Percentiles rank a stretch among this genome's conserved stretches.
Conservation (phyloP, 257 asterid species). For the Nicotiana benthamiana region DNA sequence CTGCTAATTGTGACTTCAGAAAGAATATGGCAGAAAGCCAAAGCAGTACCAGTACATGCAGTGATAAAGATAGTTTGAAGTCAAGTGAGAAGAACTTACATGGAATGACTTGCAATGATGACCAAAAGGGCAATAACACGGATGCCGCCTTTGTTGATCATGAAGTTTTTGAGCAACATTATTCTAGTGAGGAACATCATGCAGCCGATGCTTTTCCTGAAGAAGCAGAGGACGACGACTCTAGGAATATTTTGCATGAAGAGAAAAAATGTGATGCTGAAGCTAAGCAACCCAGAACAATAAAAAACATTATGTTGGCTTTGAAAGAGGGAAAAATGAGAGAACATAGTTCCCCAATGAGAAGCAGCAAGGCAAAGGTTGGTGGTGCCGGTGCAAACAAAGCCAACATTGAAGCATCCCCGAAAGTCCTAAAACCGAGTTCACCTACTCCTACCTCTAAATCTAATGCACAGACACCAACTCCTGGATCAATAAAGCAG, state of each 20-base stretch:
- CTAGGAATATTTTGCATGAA: constrained; percentile 22
- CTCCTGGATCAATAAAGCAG: constrained; percentile 31
- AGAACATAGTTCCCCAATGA: constrained; percentile 81
- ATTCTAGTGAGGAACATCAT: constrained; percentile 23
- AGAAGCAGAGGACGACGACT: constrained; percentile 27
- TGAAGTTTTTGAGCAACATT: constrained; percentile 24
- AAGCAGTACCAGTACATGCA: constrained; percentile 87
- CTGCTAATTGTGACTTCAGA: constrained; percentile 24
- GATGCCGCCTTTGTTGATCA: constrained; percentile 38
- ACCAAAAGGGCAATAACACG: constrained; percentile 31
- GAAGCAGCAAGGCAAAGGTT: constrained; percentile 40
- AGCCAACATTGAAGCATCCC: constrained; percentile 45
- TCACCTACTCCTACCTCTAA: constrained; percentile 24
- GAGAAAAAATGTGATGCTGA: constrained; percentile 30
- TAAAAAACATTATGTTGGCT: constrained; percentile 70
- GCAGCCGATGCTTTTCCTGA: constrained; percentile 20
- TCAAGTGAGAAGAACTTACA: constrained; percentile 44
- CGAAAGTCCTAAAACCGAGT: constrained; percentile 39
- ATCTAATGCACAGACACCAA: constrained; percentile 40
- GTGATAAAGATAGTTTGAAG: constrained; percentile 70
- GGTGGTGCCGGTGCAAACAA: constrained; percentile 33
- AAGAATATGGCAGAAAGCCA: constrained; percentile 84
- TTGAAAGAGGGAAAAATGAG: constrained; percentile 74
- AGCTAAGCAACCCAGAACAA: constrained; percentile 58
- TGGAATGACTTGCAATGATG: constrained; percentile 20